These are phyloP conservation scores for Fusarium compactum DNA, from an alignment of 2,329 filamentous ascomycete genomes.

Conservation along the genomic window DNA sequence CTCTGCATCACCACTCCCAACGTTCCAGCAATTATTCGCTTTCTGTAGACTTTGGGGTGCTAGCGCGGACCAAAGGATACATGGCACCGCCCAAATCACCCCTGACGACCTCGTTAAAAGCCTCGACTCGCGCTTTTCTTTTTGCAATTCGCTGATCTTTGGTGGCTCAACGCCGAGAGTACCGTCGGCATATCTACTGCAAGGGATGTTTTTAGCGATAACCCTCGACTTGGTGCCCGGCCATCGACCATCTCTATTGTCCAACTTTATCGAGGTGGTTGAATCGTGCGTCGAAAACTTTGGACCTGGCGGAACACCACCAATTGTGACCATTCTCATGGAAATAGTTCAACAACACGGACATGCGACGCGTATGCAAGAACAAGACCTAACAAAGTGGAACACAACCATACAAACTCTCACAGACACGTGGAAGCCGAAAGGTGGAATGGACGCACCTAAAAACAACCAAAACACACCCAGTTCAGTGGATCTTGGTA, in stretches of 20 bases:
- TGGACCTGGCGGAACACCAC: slow-evolving; percentile 52
- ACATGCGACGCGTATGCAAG: slow-evolving; percentile 49
- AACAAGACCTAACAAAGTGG: slow-evolving; percentile 53
- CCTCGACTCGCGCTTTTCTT: slow-evolving; percentile 53
- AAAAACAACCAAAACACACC: slow-evolving; percentile 41
- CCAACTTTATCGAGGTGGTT: slow-evolving; percentile 53
- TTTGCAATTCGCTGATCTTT: slow-evolving; percentile 56
- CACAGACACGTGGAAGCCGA: slow-evolving; percentile 45
- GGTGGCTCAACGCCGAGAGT: slow-evolving; percentile 51
- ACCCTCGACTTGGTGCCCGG: slow-evolving; percentile 51
- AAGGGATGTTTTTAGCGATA: slow-evolving; percentile 54
- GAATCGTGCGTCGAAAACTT: slow-evolving; percentile 51
- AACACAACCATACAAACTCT: slow-evolving; percentile 45
- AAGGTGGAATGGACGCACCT: slow-evolving; percentile 24
- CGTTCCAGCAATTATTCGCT: slow-evolving; percentile 58
- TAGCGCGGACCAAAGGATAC: slow-evolving; percentile 39
- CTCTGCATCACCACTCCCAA: slow-evolving; percentile 52
- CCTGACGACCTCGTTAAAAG: slow-evolving; percentile 51
- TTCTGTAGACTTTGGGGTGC: slow-evolving; percentile 53
- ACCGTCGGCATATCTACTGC: slow-evolving; percentile 54
- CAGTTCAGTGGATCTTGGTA: slow-evolving; percentile 32
- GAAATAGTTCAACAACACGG: slow-evolving; percentile 52
- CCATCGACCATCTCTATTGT: slow-evolving; percentile 52
- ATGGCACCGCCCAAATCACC: slow-evolving; percentile 24
- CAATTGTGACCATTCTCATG: slow-evolving; percentile 52